A percentile compares a stretch with the other conserved stretches of the same genome.
These are phyloP conservation scores for Laburnicola sp. DNA, from an alignment of 2,329 filamentous ascomycete species.

Conservation along the genomic window DNA sequence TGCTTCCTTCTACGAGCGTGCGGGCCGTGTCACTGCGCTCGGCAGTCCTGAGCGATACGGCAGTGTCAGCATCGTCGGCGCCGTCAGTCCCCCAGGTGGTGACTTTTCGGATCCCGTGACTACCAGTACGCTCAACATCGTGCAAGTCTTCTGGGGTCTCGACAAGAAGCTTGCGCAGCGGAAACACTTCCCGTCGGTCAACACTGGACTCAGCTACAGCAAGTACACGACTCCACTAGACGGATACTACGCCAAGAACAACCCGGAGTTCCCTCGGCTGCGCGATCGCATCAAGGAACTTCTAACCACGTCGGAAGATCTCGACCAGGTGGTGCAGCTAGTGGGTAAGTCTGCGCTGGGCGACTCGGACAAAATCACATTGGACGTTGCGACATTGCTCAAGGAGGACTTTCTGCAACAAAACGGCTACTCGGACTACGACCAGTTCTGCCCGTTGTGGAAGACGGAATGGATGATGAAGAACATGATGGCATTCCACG, in stretches of 20 bases:
- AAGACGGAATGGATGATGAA: conserved; percentile 99
- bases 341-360: conserved; percentile 97
- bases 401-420: conserved; percentile 99
- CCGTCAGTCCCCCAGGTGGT: conserved; percentile 95
- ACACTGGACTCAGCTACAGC: conserved; percentile 91
- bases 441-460: conserved; percentile 99
- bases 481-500: conserved; percentile 96
- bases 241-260: conserved; percentile 91
- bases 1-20: conserved; percentile 98
- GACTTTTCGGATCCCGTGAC: conserved; percentile 99
- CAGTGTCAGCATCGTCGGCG: conserved; percentile 96
- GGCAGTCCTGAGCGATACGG: conserved; percentile 87
- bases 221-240: conserved; percentile 91
- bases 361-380: conserved; percentile 96
- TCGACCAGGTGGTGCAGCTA: conserved; percentile 97
- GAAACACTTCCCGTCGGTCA: conserved; percentile 99
- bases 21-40: conserved; percentile 80
- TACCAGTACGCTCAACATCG: conserved; percentile 88
- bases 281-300: conserved; percentile 93
- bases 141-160: conserved; percentile 99
- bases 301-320: conserved; percentile 90
- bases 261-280: conserved; percentile 89
- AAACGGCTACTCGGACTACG: conserved; percentile 98
- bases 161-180: conserved; percentile 99
- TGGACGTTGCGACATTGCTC: conserved; percentile 86